These are phyloP conservation scores for Trametes elegans DNA, from an alignment of 768 basidiomycete genomes.

Conservation along the genomic window DNA sequence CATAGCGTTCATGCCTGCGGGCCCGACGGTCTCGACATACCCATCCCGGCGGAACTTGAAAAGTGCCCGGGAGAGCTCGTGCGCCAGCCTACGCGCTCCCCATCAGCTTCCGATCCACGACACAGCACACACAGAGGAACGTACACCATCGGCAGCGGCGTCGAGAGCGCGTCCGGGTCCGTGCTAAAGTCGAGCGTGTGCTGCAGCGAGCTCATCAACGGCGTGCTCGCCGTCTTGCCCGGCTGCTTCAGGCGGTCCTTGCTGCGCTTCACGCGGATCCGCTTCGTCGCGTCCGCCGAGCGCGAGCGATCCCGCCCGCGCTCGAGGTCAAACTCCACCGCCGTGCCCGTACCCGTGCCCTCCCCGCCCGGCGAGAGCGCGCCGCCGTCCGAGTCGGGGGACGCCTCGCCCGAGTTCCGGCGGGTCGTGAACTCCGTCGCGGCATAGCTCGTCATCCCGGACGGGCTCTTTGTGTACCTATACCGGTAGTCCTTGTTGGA, in stretches of 20 bases:
- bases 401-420: constrained; percentile 6
- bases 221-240: constrained; percentile 42
- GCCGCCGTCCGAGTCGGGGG: background rate
- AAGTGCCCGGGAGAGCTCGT: constrained; percentile 69
- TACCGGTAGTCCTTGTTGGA: constrained; percentile 18
- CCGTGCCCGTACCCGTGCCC: constrained; percentile 6
- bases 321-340: constrained; percentile 12
- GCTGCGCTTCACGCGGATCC: constrained; percentile 70
- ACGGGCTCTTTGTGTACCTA: constrained; percentile 25
- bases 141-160: constrained; percentile 83
- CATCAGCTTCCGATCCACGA: background rate
- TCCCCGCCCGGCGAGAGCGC: background rate
- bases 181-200: constrained; percentile 60
- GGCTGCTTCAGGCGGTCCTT: constrained; percentile 45
- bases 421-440: constrained; percentile 26
- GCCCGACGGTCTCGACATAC: constrained; percentile 84
- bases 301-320: constrained; percentile 5
- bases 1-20: constrained; percentile 83
- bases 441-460: constrained; percentile 39
- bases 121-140: constrained; percentile 22
- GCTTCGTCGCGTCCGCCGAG: constrained; percentile 42
- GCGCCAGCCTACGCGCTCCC: constrained; percentile 62
- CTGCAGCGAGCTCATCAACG: constrained; percentile 55
- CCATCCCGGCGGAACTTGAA: constrained; percentile 80
- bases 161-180: constrained; percentile 51